Conservation (phyloP, 2,329 filamentous ascomycete species). For the Fusarium musae region DNA sequence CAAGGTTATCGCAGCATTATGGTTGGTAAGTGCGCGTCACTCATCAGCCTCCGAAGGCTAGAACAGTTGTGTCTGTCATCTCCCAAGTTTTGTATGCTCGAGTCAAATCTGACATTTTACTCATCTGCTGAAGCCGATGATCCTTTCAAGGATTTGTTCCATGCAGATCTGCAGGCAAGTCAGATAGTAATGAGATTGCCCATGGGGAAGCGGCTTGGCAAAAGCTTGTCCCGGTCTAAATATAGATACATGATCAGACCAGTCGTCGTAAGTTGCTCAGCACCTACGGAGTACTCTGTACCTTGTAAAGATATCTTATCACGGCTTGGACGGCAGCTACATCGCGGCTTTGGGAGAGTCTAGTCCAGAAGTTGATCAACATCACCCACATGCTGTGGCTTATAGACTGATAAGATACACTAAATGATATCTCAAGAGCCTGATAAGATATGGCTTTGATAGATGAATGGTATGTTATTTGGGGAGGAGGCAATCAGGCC, state of each 20-base stretch:
- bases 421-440: no score
- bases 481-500: no score
- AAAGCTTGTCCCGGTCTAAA: not conserved
- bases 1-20: not conserved
- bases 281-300: not conserved
- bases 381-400: not conserved
- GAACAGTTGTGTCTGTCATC: no score
- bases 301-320: not conserved
- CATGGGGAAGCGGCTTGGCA: not conserved
- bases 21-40: not conserved
- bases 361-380: no score
- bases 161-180: no score
- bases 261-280: not conserved
- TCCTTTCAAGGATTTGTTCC: no score
- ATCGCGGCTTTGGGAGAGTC: not conserved
- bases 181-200: no score
- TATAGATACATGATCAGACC: not conserved
- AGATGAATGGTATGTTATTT: not conserved
- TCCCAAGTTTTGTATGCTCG: no score
- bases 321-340: not conserved
- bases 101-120: no score
- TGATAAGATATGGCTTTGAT: not conserved
- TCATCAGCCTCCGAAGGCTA: no score
- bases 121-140: no score
- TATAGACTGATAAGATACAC: not conserved